Evolutionary conservation across 805 yeast genomes (phyloP), one percentile per base, ranked within the genome.

Genomic region (Kregervanrija pseudodelftensis): DNA sequence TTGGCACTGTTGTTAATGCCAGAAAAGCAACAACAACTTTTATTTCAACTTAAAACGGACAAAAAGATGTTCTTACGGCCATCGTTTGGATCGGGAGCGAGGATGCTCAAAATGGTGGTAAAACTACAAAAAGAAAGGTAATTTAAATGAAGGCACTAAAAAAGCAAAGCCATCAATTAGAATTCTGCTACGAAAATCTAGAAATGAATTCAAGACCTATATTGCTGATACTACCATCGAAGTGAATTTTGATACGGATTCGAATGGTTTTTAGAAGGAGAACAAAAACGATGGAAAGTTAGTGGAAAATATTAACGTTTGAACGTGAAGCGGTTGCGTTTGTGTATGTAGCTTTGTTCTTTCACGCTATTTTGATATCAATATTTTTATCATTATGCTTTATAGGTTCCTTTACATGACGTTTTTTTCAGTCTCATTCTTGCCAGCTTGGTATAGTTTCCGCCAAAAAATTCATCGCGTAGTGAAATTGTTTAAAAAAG

Each of bases 1-100:
- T 34, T 58, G 50, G 39, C 61, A 52, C 22, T 58, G 13, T 41
- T 42, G 15, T 56, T 57, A 15, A 56, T 61, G 30, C 67, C 62
- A 49, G 71, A 68, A 44, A 64, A 22, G 65, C 67, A 37, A 67
- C 69, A 67, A 51, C 69, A 63, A 51, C 61, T 61, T 46, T 67
- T 56, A 42, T 66, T 57, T 38, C 64, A 57, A 39, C 64, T 54
- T 39, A 65, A 57, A 39, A 64, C 57, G 40, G 63, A 40, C 11
- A 13, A 12, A 43, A 34, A 11, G 39, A 30, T 15, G 12, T 32
- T 10, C 12, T 2, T 30, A 31, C 22, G 13, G 33, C 16, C 13
- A 9, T n/a, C n/a, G 17, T 22, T 28, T 7, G 8, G 1, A 14
- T 13, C 28, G 16, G 40, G 9, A 28, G n/a, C 11, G 15, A 12